These are phyloP conservation scores for Millerago galiae DNA, from an alignment of 805 yeast species.

Conservation along the genomic window DNA sequence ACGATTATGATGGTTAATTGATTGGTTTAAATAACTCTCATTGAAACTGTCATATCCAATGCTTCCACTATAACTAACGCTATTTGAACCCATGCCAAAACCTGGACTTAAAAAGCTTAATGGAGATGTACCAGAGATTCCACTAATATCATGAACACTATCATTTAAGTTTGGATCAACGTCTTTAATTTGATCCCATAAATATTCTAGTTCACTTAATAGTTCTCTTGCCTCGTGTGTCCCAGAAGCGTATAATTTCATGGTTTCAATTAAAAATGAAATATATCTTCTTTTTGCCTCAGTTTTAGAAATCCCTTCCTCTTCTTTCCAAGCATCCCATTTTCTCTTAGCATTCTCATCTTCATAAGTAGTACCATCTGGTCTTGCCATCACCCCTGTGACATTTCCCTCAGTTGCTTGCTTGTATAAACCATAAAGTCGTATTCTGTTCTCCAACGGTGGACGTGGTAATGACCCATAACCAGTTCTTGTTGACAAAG, in stretches of 20 bases:
- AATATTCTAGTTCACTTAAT: conserved; percentile 57
- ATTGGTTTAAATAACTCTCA: conserved; percentile 8
- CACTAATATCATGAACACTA: conserved; percentile 4
- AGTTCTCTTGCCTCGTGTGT: conserved; percentile 61
- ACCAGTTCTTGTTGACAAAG: conserved; percentile 59
- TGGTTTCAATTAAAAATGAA: conserved; percentile 60
- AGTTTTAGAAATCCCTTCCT: conserved; percentile 58
- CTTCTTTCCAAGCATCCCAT: conserved; percentile 82
- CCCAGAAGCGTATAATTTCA: conserved; percentile 63
- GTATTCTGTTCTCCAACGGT: conserved; percentile 61
- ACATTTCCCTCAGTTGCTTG: conserved; percentile 87
- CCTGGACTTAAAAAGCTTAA: conserved; percentile 5
- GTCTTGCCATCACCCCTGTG: conserved; percentile 58
- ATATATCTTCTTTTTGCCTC: conserved; percentile 75
- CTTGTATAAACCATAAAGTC: conserved; percentile 75
- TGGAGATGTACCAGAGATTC: conserved; percentile 1
- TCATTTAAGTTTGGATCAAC: conserved; percentile 21
- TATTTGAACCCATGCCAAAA: conserved; percentile 2
- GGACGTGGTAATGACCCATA: conserved; percentile 68
- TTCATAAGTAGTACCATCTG: conserved; percentile 51
- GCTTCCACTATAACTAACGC: conserved; percentile 6
- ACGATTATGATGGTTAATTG: conserved; percentile 1
- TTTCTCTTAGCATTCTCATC: conserved; percentile 65
- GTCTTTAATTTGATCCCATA: conserved; percentile 70
- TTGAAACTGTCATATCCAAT: conserved; percentile 7